Percentiles rank a stretch among this genome's conserved stretches.
phyloP scores from a whole-genome alignment of 192 early-diverging fungal species.

The Umbelopsis vinacea region DNA sequence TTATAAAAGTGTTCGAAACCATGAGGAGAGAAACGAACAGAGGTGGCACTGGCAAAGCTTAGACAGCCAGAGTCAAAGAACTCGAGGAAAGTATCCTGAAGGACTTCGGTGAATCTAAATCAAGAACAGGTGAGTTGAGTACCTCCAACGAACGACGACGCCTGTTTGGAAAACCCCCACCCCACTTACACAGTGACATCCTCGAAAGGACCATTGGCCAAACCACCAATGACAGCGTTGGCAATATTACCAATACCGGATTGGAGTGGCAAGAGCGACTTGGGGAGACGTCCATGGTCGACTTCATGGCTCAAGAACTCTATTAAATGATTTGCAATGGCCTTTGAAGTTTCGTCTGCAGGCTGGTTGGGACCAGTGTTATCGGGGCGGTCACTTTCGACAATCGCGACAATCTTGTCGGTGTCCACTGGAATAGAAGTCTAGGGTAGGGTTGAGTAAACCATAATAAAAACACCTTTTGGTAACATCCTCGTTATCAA shows the following conservation, averaged over 20 bases:
- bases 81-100: slow-evolving; percentile 50
- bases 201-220: slow-evolving; percentile 41
- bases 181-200: slow-evolving; percentile 48
- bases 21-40: slow-evolving; percentile 45
- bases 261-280: slow-evolving; percentile 41
- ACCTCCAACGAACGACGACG: no score
- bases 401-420: slow-evolving; percentile 44
- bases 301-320: slow-evolving; percentile 50
- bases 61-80: slow-evolving; percentile 43
- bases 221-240: slow-evolving; percentile 48
- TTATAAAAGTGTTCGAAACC: slow-evolving; percentile 47
- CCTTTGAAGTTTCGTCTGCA: slow-evolving; percentile 31
- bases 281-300: slow-evolving; percentile 41
- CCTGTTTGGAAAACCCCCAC: no score
- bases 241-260: slow-evolving; percentile 53
- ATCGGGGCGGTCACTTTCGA: slow-evolving; percentile 42
- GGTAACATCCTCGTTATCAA: no score
- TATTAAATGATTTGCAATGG: slow-evolving; percentile 43
- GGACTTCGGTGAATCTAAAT: slow-evolving; percentile 45
- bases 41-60: slow-evolving; percentile 39
- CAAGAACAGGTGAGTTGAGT: neutral
- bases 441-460: neutral
- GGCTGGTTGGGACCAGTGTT: slow-evolving; percentile 37
- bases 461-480: neutral
- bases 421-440: slow-evolving; percentile 43